Evolutionary conservation across 768 basidiomycete genomes (phyloP), one percentile per base, ranked within the genome.

Genomic region (Pleurotus ostreatus): DNA sequence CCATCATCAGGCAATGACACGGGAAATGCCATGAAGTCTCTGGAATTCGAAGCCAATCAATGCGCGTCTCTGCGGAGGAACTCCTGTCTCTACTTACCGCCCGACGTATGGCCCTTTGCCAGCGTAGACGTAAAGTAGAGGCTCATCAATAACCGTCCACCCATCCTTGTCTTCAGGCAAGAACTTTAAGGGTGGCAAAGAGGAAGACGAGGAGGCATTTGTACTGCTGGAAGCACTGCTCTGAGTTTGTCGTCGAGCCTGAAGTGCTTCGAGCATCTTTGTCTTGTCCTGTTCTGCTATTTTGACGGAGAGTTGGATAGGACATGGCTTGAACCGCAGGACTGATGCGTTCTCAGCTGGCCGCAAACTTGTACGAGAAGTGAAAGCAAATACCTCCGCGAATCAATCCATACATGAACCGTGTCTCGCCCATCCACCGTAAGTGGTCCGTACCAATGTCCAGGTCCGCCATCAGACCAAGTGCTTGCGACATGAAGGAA

Each of bases 1-100:
- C 91, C 90, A 63, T 94, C 90, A 57, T 88, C 82, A n/a, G n/a
- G n/a, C n/a, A n/a, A n/a, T n/a, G 89, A 89, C 3, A 90, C 85
- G 0, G 91, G 93, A 65, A 93, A 94, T 22, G 90, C 83, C 86
- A 93, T 86, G 38, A 88, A 76, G 56, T 88, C 86, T 15, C 87
- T 87, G 57, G 12, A 40, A 13, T 20, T 6, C 51, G 25, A 38
- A 13, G 26, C 26, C n/a, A 9, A 51, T 56, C 51, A 20, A 55
- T 20, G 22, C 15, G 18, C n/a, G 22, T 38, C 34, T 9, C 6
- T 13, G 16, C 26, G 46, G 40, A 38, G 57, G 46, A 18, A 26
- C 11, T 11, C 58, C n/a, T 6, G 8, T 13, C 13, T 22, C 13
- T 22, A 59, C 73, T 55, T 62, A 85, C 87, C 83, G 75, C 53